A percentile compares a stretch with the other conserved stretches of the same genome.
Conservation (phyloP, 176 grass and related monocot species). For the Hordeum vulgare region DNA sequence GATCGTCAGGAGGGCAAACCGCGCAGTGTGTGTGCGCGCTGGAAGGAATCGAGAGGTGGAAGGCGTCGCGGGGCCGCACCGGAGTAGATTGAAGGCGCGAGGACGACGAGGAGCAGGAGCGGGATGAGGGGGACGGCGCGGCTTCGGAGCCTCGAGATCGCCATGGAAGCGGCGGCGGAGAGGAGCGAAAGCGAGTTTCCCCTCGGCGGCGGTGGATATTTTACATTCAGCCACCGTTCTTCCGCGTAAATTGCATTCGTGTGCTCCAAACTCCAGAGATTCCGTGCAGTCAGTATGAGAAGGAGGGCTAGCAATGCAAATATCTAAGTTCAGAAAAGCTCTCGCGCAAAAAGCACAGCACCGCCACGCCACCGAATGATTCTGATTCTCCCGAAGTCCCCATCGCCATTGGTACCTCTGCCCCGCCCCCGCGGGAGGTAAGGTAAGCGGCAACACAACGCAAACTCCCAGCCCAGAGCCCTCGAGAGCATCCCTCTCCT, state of each 20-base stretch:
- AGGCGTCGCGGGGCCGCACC: constrained; percentile 14
- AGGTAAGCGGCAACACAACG: background rate
- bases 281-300: background rate
- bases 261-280: background rate
- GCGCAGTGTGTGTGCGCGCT: background rate
- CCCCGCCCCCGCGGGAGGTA: background rate
- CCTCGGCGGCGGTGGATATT: background rate
- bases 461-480: background rate
- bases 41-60: constrained; percentile 2
- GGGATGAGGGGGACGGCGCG: constrained; percentile 19
- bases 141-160: constrained; percentile 23
- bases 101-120: constrained; percentile 41
- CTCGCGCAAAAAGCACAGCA: background rate
- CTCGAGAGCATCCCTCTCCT: background rate
- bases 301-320: background rate
- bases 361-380: background rate
- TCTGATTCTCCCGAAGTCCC: constrained; percentile 7
- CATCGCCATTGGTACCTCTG: background rate
- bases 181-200: background rate
- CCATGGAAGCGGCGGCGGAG: constrained; percentile 32
- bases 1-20: constrained; percentile 10
- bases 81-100: constrained; percentile 52
- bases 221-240: background rate
- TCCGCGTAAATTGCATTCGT: background rate
- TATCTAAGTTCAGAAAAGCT: accelerated